Evolutionary conservation across 2,329 filamentous ascomycete genomes (phyloP).

Genomic region (Talaromyces albobiverticillius): DNA sequence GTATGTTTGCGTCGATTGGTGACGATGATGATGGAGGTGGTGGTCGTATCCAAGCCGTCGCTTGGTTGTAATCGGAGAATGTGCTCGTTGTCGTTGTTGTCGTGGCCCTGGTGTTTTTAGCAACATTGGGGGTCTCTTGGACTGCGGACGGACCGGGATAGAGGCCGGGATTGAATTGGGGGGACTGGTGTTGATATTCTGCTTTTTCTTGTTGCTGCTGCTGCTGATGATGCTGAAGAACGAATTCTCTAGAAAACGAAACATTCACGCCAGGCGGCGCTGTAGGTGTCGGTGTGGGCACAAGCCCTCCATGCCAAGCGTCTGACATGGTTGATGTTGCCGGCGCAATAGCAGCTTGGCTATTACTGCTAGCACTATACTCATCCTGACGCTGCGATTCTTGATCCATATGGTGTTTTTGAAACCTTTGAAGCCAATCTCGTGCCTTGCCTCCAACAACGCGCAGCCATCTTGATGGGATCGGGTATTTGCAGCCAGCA

Average conservation of each 20-base stretch:
- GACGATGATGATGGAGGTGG: not conserved
- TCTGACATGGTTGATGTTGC: slow-evolving; percentile 6
- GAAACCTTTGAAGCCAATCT: slow-evolving; percentile 31
- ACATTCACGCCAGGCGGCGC: slow-evolving; percentile 1
- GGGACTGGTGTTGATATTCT: not conserved
- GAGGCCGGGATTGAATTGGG: not conserved
- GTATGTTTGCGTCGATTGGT: not conserved
- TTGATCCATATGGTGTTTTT: slow-evolving; percentile 22
- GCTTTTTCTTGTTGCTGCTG: not conserved
- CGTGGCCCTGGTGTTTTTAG: not conserved
- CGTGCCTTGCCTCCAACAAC: slow-evolving; percentile 31
- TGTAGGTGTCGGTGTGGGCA: slow-evolving; percentile 7
- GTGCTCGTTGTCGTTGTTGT: not conserved
- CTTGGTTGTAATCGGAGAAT: slow-evolving; percentile 6
- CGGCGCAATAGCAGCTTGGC: not conserved
- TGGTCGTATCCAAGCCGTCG: slow-evolving; percentile 1
- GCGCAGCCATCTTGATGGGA: slow-evolving; percentile 32
- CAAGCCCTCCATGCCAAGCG: slow-evolving; percentile 13
- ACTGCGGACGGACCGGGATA: not conserved
- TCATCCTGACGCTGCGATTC: slow-evolving; percentile 5
- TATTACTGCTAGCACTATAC: not conserved
- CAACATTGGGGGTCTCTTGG: not conserved
- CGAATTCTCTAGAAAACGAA: slow-evolving; percentile 1
- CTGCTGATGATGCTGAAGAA: slow-evolving; percentile 3
- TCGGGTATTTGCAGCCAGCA: slow-evolving; percentile 30